phyloP scores from a whole-genome alignment of 2,329 filamentous ascomycete genomes.

The Fusarium sp. region DNA sequence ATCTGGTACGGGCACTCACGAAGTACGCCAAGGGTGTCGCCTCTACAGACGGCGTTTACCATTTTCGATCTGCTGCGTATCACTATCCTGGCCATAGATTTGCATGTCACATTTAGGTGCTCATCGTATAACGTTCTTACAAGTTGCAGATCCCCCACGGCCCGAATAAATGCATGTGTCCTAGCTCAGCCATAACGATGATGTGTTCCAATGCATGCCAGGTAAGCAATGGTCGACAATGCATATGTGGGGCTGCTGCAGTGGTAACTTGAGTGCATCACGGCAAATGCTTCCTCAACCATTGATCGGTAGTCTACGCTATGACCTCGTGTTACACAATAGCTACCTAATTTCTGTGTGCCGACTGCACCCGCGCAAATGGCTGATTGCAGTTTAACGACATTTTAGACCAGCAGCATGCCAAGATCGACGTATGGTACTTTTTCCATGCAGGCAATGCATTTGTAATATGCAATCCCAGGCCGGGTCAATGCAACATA shows the following conservation, averaged over 20 bases:
- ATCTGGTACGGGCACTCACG: not conserved
- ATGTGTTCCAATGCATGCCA: not conserved
- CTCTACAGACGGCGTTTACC: fast-evolving
- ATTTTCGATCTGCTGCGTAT: not conserved
- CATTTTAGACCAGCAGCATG: not conserved
- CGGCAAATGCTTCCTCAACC: not conserved
- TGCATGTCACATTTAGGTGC: not conserved
- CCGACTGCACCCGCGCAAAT: not conserved
- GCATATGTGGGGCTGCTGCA: not conserved
- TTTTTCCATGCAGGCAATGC: not conserved
- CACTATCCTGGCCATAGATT: not conserved
- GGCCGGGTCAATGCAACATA: fast-evolving
- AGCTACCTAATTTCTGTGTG: fast-evolving
- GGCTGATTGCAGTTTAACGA: not conserved
- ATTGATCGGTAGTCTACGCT: not conserved
- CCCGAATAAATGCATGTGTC: not conserved
- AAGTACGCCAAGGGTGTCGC: not conserved
- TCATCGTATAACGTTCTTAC: not conserved
- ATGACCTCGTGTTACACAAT: not conserved
- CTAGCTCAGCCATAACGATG: not conserved
- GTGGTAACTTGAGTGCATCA: not conserved
- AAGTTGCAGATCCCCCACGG: not conserved
- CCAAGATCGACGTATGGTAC: not conserved
- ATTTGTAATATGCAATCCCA: not conserved
- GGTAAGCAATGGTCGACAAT: not conserved